These are phyloP conservation scores for Globisporangium spiculum DNA, from an alignment of 352 stramenopile genomes.

Conservation along the genomic window DNA sequence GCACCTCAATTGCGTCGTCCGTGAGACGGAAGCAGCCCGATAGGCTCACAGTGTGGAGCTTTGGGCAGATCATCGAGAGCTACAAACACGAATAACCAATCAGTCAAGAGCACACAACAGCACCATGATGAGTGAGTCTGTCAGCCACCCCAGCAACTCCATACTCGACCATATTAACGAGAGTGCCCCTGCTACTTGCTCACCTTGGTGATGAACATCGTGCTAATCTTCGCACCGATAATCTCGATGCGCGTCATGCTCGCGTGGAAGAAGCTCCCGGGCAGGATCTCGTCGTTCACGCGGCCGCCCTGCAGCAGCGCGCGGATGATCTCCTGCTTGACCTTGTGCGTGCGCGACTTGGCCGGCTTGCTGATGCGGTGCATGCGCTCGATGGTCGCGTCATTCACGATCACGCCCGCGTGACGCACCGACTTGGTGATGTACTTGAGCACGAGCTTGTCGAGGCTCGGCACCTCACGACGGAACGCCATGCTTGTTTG, in stretches of 20 bases:
- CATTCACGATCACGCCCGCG: conserved; percentile 63
- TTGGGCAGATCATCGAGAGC: conserved; percentile 74
- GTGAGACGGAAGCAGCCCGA: conserved; percentile 87
- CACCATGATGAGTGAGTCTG: neutral
- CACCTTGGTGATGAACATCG: conserved; percentile 67
- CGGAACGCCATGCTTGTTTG: conserved; percentile 74
- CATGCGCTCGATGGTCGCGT: conserved; percentile 55
- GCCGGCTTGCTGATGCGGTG: conserved; percentile 70
- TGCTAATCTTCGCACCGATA: conserved; percentile 82
- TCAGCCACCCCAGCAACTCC: neutral
- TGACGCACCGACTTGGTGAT: conserved; percentile 81
- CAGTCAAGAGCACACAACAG: neutral
- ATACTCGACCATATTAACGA: neutral
- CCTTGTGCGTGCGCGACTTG: conserved; percentile 80
- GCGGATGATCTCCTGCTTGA: conserved; percentile 86
- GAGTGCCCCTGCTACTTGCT: neutral
- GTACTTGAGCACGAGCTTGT: conserved; percentile 88
- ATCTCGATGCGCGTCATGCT: conserved; percentile 87
- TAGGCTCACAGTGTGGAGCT: conserved; percentile 85
- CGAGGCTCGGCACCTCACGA: conserved; percentile 73
- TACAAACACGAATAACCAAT: conserved; percentile 18
- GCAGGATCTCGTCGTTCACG: conserved; percentile 81
- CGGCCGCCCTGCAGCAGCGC: conserved; percentile 69
- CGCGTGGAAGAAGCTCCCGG: conserved; percentile 78
- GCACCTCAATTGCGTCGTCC: conserved; percentile 76